A percentile compares a stretch with the other conserved stretches of the same genome.
phyloP scores from a whole-genome alignment of 2,329 filamentous ascomycete species.

The Paraphoma sp. region DNA sequence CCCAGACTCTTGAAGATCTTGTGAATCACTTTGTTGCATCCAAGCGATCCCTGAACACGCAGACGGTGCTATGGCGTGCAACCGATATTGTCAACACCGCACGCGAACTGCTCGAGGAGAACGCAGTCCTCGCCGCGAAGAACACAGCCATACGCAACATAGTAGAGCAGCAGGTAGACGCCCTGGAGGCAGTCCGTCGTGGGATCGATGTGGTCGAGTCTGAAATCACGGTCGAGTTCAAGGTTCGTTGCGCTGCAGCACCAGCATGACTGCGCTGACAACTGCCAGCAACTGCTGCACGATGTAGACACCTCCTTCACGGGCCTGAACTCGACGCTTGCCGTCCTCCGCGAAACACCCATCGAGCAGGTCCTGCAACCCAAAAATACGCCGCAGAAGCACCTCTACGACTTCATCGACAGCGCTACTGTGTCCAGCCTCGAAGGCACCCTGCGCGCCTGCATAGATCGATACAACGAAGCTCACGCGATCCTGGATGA shows the following conservation, averaged over 20 bases:
- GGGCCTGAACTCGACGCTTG: conserved; percentile 70
- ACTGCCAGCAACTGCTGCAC: conserved; percentile 60
- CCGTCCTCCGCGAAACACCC: conserved; percentile 66
- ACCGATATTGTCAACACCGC: conserved; percentile 84
- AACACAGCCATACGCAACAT: conserved; percentile 52
- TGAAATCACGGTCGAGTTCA: conserved; percentile 53
- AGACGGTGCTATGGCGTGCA: conserved; percentile 81
- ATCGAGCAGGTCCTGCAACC: conserved; percentile 71
- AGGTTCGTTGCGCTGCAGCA: conserved; percentile 25
- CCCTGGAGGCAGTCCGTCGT: conserved; percentile 51
- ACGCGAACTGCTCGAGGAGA: conserved; percentile 77
- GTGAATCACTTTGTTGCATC: conserved; percentile 85
- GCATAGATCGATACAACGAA: conserved; percentile 74
- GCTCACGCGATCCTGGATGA: conserved; percentile 64
- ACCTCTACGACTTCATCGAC: conserved; percentile 78
- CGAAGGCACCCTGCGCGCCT: conserved; percentile 70
- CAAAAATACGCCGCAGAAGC: conserved; percentile 57
- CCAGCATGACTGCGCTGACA: too few species aligned
- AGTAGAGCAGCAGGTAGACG: conserved; percentile 53
- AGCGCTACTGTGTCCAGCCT: conserved; percentile 72
- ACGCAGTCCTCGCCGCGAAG: conserved; percentile 69
- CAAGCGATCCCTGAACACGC: conserved; percentile 85
- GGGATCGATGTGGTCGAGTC: conserved; percentile 52
- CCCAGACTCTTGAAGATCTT: conserved; percentile 72
- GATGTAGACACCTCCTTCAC: conserved; percentile 71